Evolutionary conservation across 495 filamentous ascomycete genomes (phyloP).

Genomic region (Gamarada debralockiae): DNA sequence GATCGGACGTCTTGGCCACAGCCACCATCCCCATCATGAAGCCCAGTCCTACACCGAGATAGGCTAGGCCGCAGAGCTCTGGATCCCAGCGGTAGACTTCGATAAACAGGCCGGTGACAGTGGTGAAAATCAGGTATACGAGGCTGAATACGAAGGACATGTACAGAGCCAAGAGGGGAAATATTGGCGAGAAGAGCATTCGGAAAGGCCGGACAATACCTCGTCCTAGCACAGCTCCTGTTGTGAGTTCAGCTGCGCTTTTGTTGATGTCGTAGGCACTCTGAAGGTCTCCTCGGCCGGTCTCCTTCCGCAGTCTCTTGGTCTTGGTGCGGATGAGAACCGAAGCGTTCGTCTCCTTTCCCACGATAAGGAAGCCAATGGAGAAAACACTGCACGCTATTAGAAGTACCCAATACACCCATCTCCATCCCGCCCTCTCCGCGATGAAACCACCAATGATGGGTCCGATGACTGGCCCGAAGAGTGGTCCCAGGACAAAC

Average conservation of each 20-base stretch:
- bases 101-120: conserved; percentile 56
- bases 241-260: conserved; percentile 7
- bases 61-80: conserved; percentile 35
- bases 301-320: conserved; percentile 23
- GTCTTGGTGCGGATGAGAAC: conserved; percentile 49
- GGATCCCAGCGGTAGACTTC: conserved; percentile 44
- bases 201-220: conserved; percentile 44
- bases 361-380: conserved; percentile 38
- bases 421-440: conserved; percentile 51
- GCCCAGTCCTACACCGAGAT: conserved; percentile 41
- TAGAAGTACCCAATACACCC: conserved; percentile 57
- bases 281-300: conserved; percentile 26
- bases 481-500: conserved; percentile 39
- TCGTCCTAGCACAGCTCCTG: conserved; percentile 21
- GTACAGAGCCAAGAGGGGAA: conserved; percentile 63
- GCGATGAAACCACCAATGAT: conserved; percentile 48
- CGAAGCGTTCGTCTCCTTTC: conserved; percentile 47
- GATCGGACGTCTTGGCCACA: conserved; percentile 32
- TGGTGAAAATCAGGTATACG: conserved; percentile 74
- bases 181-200: conserved; percentile 53
- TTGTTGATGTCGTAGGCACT: conserved; percentile 27
- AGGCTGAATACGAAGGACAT: conserved; percentile 71
- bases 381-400: conserved; percentile 33
- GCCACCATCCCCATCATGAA: conserved; percentile 27
- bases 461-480: conserved; percentile 48